A percentile compares a stretch with the other conserved stretches of the same genome.
Conservation (phyloP, 1,284 basidiomycete species). For the Vanrija sp. region DNA sequence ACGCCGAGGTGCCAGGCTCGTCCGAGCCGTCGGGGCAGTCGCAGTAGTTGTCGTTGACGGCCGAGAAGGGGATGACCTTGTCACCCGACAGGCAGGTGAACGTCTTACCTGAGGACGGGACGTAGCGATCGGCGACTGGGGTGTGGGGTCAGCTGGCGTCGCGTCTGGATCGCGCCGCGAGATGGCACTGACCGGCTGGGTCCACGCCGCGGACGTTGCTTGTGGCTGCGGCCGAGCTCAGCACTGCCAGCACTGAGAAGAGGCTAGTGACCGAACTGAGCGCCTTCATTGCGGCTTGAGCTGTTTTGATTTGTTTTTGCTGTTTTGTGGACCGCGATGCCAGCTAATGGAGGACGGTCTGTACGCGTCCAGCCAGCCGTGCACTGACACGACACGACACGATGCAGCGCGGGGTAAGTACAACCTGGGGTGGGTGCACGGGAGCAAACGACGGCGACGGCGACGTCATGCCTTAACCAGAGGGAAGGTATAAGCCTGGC, state of each 20-base stretch:
- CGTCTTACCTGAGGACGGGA: not conserved
- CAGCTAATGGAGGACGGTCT: no score
- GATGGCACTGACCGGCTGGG: conserved; percentile 11
- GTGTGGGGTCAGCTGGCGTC: no score
- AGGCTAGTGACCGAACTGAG: conserved; percentile 3
- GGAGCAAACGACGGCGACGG: no score
- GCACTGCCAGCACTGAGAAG: conserved; percentile 9
- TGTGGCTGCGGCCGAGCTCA: conserved; percentile 2
- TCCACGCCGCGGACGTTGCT: conserved; percentile 12
- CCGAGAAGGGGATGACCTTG: conserved; percentile 57
- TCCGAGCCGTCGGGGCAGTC: conserved; percentile 91
- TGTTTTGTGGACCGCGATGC: no score
- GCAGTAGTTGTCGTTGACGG: conserved; percentile 92
- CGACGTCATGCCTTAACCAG: no score
- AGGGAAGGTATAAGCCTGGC: no score
- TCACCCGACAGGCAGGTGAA: conserved; percentile 45
- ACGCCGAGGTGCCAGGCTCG: conserved; percentile 90
- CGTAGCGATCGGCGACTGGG: conserved; percentile 16
- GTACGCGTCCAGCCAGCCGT: no score
- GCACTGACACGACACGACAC: no score
- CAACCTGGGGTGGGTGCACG: no score
- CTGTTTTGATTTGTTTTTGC: no score
- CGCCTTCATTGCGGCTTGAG: not conserved
- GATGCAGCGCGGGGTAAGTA: no score
- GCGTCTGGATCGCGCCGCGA: no score